Evolutionary conservation across 148 eudicot genomes (phyloP), one percentile per base, ranked within the genome.

Genomic region (Pharnaceum exiguum): DNA sequence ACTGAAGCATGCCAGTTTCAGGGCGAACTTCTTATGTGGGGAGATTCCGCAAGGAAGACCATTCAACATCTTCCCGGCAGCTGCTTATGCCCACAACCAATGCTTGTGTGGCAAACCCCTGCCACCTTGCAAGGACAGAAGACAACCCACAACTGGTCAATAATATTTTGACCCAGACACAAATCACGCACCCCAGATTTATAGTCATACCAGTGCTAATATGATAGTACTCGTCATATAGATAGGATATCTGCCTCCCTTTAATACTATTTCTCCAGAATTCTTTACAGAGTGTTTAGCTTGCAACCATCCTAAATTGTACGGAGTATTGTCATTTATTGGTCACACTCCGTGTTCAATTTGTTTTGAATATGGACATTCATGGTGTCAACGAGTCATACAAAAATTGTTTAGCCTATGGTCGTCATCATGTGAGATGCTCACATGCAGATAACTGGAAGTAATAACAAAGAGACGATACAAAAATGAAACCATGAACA

Each of bases 41-140:
- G 66, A 50, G 62, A 74, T 83, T 7, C 89, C 85, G 32, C 85
- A 79, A 47, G 82, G 78, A 5, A 77, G 82, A 42, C 80, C 80
- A 4, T 76, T 54, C 59, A 72, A 72, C 3, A 49, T 76, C 24
- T 76, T 76, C 39, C 71, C 77, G 27, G 33, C n/a, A 33, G 63
- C 67, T 11, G 80, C 80, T 42, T 76, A 84, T 68, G 88, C 89
- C 1, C 84, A 84, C 48, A 88, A 88, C 57, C 49, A 74, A 25
- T 84, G 96, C 68, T 67, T 87, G 57, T 87, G 95, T 78, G 95
- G 86, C 42, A 84, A 84, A 71, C 97, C 97, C 13, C 44, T 90
- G 76, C 79, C 81, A 50, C 84, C 88, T 49, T 76, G 80, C 40
- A 67, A 55, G 49, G 70, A 65, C 24, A 75, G 55, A 46, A 55